These are phyloP conservation scores for Amborella trichopoda DNA, from an alignment of 164 flowering plant genomes.

Conservation along the genomic window DNA sequence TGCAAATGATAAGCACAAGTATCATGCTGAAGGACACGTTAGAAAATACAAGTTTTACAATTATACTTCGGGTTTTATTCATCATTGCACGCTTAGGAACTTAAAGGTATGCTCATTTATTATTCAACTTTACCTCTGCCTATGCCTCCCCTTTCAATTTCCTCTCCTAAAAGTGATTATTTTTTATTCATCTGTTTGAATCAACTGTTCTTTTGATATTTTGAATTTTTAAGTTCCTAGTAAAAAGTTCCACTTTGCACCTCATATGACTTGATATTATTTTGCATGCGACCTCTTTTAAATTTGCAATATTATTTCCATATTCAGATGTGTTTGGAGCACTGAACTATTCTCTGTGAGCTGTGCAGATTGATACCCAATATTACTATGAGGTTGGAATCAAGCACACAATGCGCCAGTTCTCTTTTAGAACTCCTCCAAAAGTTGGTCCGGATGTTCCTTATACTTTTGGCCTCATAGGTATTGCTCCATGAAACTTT, in stretches of 20 bases:
- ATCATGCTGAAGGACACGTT: conserved; percentile 13
- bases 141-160: background rate
- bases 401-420: conserved; percentile 16
- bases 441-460: conserved; percentile 37
- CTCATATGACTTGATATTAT: no score
- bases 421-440: conserved; percentile 40
- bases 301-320: no score
- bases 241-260: no score
- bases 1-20: conserved; percentile 9
- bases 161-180: background rate
- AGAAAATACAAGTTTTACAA: conserved; percentile 27
- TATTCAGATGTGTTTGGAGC: no score
- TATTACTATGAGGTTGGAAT: conserved; percentile 27
- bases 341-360: background rate
- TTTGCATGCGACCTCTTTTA: no score
- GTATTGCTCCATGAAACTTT: conserved; percentile 8
- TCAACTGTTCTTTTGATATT: no score
- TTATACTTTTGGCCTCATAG: conserved; percentile 38
- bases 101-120: conserved; percentile 32
- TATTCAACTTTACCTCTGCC: no score
- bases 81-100: conserved; percentile 32
- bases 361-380: conserved; percentile 22
- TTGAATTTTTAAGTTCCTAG: no score
- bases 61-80: conserved; percentile 45
- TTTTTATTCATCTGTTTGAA: no score